Conservation (phyloP, 768 basidiomycete species). For the Russula sp. region DNA sequence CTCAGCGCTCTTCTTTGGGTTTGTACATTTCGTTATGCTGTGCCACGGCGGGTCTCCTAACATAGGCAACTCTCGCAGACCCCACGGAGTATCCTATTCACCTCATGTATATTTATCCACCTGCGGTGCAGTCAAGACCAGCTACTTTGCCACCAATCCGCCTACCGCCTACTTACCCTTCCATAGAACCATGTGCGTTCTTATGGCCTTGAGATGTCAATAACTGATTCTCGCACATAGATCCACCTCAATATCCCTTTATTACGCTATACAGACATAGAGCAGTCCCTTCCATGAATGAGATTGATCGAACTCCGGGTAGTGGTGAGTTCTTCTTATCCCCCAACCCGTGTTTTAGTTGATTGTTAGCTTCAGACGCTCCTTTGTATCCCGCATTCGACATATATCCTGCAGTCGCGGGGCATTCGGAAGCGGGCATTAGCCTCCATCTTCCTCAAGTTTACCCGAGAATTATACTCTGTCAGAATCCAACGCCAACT, state of each 20-base stretch:
- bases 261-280: conserved; percentile 1
- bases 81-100: conserved; percentile 17
- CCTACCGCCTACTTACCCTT: conserved; percentile 9
- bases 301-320: background rate
- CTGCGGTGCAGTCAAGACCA: background rate
- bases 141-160: background rate
- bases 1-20: conserved; percentile 21
- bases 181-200: conserved; percentile 16
- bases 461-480: conserved; percentile 15
- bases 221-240: conserved; percentile 4
- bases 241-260: conserved; percentile 13
- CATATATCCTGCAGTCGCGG: conserved; percentile 12
- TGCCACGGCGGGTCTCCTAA: background rate
- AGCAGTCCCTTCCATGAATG: background rate
- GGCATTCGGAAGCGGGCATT: background rate
- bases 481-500: conserved; percentile 12
- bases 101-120: conserved; percentile 20
- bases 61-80: conserved; percentile 4
- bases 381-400: conserved; percentile 14
- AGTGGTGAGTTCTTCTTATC: conserved; percentile 4
- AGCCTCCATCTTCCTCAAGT: conserved; percentile 3
- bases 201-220: background rate
- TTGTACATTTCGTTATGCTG: conserved; percentile 7
- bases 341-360: background rate
- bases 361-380: background rate